Conservation (phyloP, 225 moss, liverwort and hornwort species). For the Pleurozium schreberi region DNA sequence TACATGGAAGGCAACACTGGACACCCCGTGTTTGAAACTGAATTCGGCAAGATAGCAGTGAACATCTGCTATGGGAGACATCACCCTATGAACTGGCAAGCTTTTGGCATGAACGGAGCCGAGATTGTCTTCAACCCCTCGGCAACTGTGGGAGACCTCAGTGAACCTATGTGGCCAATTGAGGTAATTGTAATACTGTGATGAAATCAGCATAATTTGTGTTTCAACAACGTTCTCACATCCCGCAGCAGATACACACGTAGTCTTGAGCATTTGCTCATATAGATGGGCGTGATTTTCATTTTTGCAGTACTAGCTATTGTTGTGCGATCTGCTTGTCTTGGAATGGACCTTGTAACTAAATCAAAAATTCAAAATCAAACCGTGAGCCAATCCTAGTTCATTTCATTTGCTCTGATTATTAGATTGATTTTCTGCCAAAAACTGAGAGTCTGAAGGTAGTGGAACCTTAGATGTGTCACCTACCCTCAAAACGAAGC, state of each 20-base stretch:
- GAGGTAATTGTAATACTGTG: conserved; percentile 27
- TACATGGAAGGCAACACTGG: conserved; percentile 96
- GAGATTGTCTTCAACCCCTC: conserved; percentile 99
- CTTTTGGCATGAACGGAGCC: conserved; percentile 77
- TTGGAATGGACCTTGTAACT: not conserved
- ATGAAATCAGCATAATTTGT: not conserved
- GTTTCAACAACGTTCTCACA: not conserved
- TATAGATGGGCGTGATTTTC: not conserved
- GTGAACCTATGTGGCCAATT: conserved; percentile 97
- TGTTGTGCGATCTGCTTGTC: not conserved
- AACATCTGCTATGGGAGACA: conserved; percentile 97
- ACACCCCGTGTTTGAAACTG: conserved; percentile 93
- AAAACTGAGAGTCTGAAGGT: not conserved
- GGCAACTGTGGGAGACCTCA: conserved; percentile 92
- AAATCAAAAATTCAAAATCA: not conserved
- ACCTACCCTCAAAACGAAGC: not conserved
- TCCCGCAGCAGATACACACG: not conserved
- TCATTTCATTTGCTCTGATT: not conserved
- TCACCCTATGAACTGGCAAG: conserved; percentile 95
- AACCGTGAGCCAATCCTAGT: not conserved
- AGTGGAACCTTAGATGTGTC: not conserved
- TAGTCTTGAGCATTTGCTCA: not conserved
- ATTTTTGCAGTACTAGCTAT: not conserved
- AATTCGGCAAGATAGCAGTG: conserved; percentile 79
- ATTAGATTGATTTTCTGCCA: not conserved